Evolutionary conservation across 129 eudicot species (phyloP), one percentile per base, ranked within the genome.

Genomic region (Apium graveolens): DNA sequence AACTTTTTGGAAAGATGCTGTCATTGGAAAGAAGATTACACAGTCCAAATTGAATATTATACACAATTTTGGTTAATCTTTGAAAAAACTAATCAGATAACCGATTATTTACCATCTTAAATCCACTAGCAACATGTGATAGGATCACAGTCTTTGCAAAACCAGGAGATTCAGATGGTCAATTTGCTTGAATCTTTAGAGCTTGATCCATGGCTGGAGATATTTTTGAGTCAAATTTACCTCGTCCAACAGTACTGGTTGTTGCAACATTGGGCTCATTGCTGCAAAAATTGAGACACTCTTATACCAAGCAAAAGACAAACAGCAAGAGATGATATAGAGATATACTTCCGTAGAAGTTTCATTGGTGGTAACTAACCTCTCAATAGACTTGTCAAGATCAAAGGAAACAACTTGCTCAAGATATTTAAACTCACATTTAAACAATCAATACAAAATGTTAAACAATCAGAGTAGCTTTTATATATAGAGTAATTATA

Each of bases 61-160:
- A 10, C 44, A 39, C 41, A 6, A 32, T 3, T 68, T 43, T 11
- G 0, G 37, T 13, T 73, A 34, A 16, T 20, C 31, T 39, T 70
- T 18, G 3, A 4, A 7, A 70, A 70, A 0, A 17, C 20, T 20
- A 39, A 13, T 42, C 13, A n/a, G 18, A 27, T n/a, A 73, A 21
- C 20, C 17, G 20, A 73, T 4, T 24, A 3, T 75, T 80, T 83
- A 92, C 97, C 85, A 92, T 88, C 92, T 91, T 87, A 79, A 91
- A 91, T 20, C 95, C 92, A 72, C 84, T 81, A 8, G 91, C 37
- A 42, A 91, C 92, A 83, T 91, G 90, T 72, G 97, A 91, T 46
- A 80, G 88, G 73, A 89, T 83, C 97, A 89, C 88, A 10, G 77
- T 82, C 80, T 88, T 92, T n/a, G 85, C 85, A 86, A 89, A 92